These are phyloP conservation scores for Pichia rugopelliculosa DNA, from an alignment of 805 yeast genomes.

Conservation along the genomic window DNA sequence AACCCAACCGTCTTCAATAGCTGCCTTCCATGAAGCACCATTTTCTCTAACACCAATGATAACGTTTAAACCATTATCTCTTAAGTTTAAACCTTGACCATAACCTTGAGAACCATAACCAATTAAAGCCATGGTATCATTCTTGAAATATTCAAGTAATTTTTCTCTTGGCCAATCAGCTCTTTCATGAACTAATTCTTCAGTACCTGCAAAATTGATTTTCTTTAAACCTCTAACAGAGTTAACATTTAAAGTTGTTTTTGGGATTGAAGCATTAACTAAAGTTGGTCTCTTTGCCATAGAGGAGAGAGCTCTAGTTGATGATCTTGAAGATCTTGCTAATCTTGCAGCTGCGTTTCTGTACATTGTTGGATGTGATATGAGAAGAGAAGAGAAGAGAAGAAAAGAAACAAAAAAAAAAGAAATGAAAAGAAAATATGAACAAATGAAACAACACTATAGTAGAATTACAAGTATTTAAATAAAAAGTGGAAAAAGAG, in stretches of 20 bases:
- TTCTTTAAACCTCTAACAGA: conserved; percentile 88
- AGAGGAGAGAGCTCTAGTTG: conserved; percentile 54
- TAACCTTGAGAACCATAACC: conserved; percentile 99
- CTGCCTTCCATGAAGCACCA: conserved; percentile 99
- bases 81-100: conserved; percentile 98
- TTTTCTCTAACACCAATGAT: conserved; percentile 96
- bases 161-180: conserved; percentile 99
- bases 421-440: not conserved
- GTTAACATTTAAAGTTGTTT: conserved; percentile 38
- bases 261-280: conserved; percentile 5
- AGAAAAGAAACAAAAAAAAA: not conserved
- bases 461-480: too few relatives aligned
- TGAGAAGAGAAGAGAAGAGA: conserved; percentile 14
- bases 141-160: conserved; percentile 91
- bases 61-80: conserved; percentile 98
- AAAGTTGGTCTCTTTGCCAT: conserved; percentile 27
- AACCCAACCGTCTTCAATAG: conserved; percentile 99
- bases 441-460: too few relatives aligned
- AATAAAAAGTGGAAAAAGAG: not conserved
- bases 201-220: conserved; percentile 94
- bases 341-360: conserved; percentile 44
- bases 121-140: conserved; percentile 93
- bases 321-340: conserved; percentile 42
- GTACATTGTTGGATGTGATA: conserved; percentile 19
- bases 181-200: conserved; percentile 96